Evolutionary conservation across 306 rosid species (phyloP).

Genomic region (Quercus suber): DNA sequence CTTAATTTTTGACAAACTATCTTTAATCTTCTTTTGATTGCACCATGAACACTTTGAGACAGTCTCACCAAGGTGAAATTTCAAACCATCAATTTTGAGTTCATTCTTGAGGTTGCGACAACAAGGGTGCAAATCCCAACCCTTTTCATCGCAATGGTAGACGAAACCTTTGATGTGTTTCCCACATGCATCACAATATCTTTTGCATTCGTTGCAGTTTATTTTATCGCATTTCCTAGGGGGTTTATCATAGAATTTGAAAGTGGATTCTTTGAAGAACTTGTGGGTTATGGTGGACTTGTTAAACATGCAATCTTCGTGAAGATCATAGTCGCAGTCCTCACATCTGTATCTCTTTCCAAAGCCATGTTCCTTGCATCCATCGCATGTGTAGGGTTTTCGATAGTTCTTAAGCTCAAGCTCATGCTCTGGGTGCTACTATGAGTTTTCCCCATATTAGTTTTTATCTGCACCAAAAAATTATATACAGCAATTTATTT

Average conservation of each 20-base stretch:
- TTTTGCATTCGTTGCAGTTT: neutral
- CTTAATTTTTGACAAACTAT: neutral
- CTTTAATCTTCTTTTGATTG: neutral
- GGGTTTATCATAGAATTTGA: neutral
- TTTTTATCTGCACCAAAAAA: neutral
- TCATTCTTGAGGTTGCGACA: neutral
- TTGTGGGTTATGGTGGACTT: neutral
- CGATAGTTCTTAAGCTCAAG: neutral
- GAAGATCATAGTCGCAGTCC: slow-evolving; percentile 8
- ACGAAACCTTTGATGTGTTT: neutral
- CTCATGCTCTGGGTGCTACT: slow-evolving; percentile 1
- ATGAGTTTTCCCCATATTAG: neutral
- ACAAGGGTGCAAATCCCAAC: slow-evolving; percentile 1
- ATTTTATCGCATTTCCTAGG: too few species aligned
- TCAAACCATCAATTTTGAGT: neutral
- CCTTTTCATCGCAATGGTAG: neutral
- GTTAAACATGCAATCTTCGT: slow-evolving; percentile 10
- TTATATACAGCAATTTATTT: too few species aligned
- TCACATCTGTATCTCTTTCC: slow-evolving; percentile 18
- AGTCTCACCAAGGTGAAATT: neutral
- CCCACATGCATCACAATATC: slow-evolving; percentile 2
- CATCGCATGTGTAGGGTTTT: slow-evolving; percentile 1
- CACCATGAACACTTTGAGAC: slow-evolving; percentile 8
- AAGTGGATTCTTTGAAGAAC: neutral
- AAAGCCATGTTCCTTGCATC: slow-evolving; percentile 16